Evolutionary conservation across 2,329 filamentous ascomycete species (phyloP).

Genomic region (Ilyonectria destructans): DNA sequence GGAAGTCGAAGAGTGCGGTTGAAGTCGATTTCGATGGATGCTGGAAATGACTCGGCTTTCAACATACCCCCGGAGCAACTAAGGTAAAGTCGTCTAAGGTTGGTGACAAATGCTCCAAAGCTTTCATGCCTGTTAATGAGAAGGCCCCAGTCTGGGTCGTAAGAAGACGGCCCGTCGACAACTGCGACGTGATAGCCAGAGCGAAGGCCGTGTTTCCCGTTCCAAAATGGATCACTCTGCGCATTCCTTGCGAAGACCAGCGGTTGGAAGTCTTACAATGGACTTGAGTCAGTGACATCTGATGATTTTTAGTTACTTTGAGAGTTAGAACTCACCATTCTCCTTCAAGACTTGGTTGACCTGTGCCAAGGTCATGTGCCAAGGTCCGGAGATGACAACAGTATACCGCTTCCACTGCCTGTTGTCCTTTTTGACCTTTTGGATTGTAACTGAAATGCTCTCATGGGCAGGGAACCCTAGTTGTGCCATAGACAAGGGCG

Average conservation of each 20-base stretch:
- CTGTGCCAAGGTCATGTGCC: no score
- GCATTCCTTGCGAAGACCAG: slow-evolving; percentile 16
- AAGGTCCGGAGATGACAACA: no score
- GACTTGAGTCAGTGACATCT: no score
- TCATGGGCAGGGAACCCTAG: no score
- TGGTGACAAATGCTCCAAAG: not conserved
- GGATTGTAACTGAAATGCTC: no score
- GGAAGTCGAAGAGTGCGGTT: slow-evolving; percentile 27
- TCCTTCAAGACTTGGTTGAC: no score
- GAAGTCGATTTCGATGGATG: slow-evolving; percentile 22
- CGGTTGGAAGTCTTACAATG: no score
- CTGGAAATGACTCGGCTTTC: slow-evolving; percentile 16
- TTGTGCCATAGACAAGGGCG: no score
- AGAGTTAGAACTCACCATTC: no score
- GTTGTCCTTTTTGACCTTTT: no score
- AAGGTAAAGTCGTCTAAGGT: not conserved
- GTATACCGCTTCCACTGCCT: no score
- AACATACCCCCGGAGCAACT: slow-evolving; percentile 16
- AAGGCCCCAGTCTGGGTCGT: slow-evolving; percentile 5
- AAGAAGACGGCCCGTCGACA: slow-evolving; percentile 12
- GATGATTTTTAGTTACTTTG: no score
- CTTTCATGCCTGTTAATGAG: slow-evolving; percentile 16
- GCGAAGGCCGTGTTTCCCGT: not conserved
- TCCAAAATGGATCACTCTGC: not conserved
- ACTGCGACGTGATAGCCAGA: slow-evolving; percentile 4